Evolutionary conservation across 805 yeast species (phyloP), one percentile per base, ranked within the genome.

Genomic region (Candida koratica): DNA sequence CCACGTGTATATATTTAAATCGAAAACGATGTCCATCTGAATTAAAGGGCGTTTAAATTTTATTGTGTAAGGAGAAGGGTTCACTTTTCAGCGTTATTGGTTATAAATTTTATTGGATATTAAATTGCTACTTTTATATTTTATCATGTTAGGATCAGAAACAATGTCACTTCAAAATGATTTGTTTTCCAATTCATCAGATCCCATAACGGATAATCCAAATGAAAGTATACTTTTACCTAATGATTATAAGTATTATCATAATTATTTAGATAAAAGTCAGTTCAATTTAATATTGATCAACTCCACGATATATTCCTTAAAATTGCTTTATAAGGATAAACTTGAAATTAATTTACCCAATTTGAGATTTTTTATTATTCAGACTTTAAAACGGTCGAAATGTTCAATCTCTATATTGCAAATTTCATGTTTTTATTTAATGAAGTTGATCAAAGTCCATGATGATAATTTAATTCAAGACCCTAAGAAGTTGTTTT

Each of bases 381-480:
- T 57, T 74, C 47, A 55, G 53, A 36, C 61, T 58, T 34, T 50
- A 46, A 31, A 45, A 45, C 10, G 60, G 52, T 32, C 64, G 51
- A 17, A 53, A 46, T 71, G 83, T 27, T 74, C 84, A 11, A 69
- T 73, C 41, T 68, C 77, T 25, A 71, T 81, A 2, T 68, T 85
- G 41, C 86, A 81, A 47, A 70, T 82, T 28, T 73, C 87, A 4
- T 63, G 85, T 38, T 82, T 67, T 55, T 85, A 84, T 54, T 47
- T 84, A n/a, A 57, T 70, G 44, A 72, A 73, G 40, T 47, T 81
- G 29, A 48, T 61, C 33, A 55, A 55, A 40, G 34, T 46, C 16
- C 37, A 43, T 24, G 28, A 41, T 18, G 31, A 38, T 9, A 19
- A 40, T 4, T 40, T 42, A 12, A 46, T 50, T n/a, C 35, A 41